Conservation (phyloP, 371 early-diverging fungal genomes). For the Mucor lusitanicus region DNA sequence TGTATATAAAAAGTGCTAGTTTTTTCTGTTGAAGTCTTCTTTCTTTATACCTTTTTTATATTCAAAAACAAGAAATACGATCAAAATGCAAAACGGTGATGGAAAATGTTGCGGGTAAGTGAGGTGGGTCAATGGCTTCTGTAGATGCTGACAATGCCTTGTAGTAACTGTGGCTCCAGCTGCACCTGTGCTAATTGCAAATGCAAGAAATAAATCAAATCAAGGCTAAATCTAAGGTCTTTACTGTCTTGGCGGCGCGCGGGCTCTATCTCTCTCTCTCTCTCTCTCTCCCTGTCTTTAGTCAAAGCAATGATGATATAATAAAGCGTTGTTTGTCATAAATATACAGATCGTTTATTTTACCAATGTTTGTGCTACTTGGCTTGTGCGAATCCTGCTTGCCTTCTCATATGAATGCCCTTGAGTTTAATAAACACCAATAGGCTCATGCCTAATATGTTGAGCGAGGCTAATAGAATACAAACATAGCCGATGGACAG, state of each 20-base stretch:
- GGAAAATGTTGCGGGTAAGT: constrained; percentile 37
- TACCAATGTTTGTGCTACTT: constrained; percentile 7
- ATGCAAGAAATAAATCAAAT: constrained; percentile 23
- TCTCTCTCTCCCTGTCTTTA: not conserved
- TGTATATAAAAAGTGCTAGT: constrained; percentile 20
- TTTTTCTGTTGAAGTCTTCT: constrained; percentile 51
- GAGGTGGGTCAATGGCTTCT: too few relatives aligned
- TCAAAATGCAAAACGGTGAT: constrained; percentile 32
- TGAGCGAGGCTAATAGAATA: constrained; percentile 35
- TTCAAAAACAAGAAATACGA: not conserved
- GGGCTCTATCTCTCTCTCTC: not conserved
- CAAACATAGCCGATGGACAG: constrained; percentile 35
- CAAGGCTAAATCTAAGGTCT: not conserved
- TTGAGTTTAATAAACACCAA: constrained; percentile 34
- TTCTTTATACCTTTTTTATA: constrained; percentile 53
- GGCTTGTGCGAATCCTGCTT: constrained; percentile 21
- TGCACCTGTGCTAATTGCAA: constrained; percentile 24
- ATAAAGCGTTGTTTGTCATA: not conserved
- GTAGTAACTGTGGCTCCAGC: constrained; percentile 20
- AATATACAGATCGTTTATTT: not conserved
- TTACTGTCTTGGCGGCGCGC: not conserved
- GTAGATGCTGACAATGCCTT: not conserved
- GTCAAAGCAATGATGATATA: not conserved
- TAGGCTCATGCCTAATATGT: constrained; percentile 30
- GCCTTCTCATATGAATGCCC: constrained; percentile 32